Conservation (phyloP, 106 monocot genomes). For the Platanthera zijinensis region DNA sequence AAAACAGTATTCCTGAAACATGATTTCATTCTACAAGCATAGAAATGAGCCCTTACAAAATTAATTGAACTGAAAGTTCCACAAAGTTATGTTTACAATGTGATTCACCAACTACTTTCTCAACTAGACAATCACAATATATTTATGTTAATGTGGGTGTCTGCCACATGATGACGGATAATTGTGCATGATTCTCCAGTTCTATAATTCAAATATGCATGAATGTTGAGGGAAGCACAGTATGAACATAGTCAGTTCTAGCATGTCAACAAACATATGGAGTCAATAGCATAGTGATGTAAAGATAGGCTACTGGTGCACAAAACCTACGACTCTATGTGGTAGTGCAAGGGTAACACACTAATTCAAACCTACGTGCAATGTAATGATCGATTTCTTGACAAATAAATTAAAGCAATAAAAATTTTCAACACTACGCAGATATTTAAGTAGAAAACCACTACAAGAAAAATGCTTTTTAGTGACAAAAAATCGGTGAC, state of each 20-base stretch:
- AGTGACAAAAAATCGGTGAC: too few species aligned
- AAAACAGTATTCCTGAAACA: too few species aligned
- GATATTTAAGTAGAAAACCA: too few species aligned
- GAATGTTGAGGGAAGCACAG: not conserved
- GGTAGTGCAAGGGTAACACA: too few species aligned
- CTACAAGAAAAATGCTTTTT: too few species aligned
- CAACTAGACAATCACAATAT: not conserved
- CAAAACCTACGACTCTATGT: too few species aligned
- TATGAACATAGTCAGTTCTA: not conserved
- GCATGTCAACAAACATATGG: not conserved
- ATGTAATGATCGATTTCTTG: too few species aligned
- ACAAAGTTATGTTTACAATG: not conserved
- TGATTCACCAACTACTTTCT: not conserved
- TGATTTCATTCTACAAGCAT: too few species aligned
- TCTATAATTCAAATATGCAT: not conserved
- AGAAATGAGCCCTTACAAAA: not conserved
- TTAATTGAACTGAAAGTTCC: not conserved
- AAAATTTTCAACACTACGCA: too few species aligned
- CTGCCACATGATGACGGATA: not conserved
- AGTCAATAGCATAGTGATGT: not conserved
- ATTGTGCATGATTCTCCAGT: not conserved
- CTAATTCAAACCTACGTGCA: too few species aligned
- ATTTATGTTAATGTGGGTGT: not conserved
- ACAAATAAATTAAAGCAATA: too few species aligned
- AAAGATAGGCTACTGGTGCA: too few species aligned